Base-by-base conservation (phyloP, 192 early-diverging fungal species). In the Dissophora globulifera region DNA sequence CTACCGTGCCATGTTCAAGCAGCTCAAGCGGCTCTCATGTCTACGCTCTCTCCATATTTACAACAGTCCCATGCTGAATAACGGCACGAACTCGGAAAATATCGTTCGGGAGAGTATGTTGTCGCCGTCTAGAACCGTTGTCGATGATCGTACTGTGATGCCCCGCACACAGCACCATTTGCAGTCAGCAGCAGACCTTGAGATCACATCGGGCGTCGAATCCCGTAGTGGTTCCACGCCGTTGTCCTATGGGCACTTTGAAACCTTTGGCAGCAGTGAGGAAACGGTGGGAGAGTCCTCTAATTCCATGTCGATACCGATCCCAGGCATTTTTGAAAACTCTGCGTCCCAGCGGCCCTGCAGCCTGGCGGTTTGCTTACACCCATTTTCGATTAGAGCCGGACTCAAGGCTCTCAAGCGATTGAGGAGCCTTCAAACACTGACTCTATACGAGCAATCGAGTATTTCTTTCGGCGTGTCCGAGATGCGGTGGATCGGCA, bases 1-100 rank as follows among this genome's bases (percentile, higher is more conserved):
- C 16, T 75, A 66, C 50, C 49, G 60, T 43, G 71, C 71, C 55
- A 54, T 75, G 62, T 75, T 66, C 20, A 56, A 45, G 11, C 71
- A 75, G 17, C 55, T 75, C 32, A 59, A 55, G 50, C 49, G 48
- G 22, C 43, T 75, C 11, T 30, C 31, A 9, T 23, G 32, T 4
- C 32, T 75, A 7, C 55, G 31, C 1, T 58, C 62, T 4, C 45
- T 75, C 9, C 62, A 66, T 27, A 75, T 75, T 2, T 75, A 66
- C 62, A 75, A 75, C 62, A 75, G 62, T 43, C 62, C 62, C 1
- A 45, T 25, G 6, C 62, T 75, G 27, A 58, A 53, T 27, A 65
- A 7, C 12, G 32, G 20, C 9, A 29, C 25, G 23, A 33, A 48
- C 19, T 26, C 47, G 30, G 20, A 50, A 29, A 45, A 50, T 8